Percentiles rank a stretch among this genome's conserved stretches.
Conservation (phyloP, 1,284 basidiomycete genomes). For the Filobasidium uniguttulatum region DNA sequence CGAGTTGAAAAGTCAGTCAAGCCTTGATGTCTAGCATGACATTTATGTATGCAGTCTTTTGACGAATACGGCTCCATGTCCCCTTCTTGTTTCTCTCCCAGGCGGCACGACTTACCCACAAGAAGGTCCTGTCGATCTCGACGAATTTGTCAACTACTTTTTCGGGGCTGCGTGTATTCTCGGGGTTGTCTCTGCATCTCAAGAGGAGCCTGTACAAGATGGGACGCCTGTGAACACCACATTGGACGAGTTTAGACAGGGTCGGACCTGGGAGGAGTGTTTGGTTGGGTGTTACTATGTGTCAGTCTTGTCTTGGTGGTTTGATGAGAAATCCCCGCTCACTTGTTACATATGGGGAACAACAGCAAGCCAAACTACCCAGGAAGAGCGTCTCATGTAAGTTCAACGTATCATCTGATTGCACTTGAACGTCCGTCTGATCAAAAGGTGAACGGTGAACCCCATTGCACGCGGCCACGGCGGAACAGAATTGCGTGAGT, state of each 20-base stretch:
- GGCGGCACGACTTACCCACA: slow-evolving; percentile 70
- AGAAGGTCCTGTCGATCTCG: slow-evolving; percentile 46
- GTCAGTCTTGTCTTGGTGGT: slow-evolving; percentile 25
- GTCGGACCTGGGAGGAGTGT: slow-evolving; percentile 51
- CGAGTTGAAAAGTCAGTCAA: slow-evolving; percentile 48
- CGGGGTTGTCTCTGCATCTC: slow-evolving; percentile 42
- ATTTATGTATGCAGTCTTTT: neutral
- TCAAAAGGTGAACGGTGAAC: no score
- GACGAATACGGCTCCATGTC: no score
- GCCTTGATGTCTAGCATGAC: no score
- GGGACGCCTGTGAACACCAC: slow-evolving; percentile 5
- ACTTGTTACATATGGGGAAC: no score
- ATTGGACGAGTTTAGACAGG: slow-evolving; percentile 41
- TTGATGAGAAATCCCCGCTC: no score
- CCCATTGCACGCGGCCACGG: no score
- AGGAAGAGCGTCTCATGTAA: slow-evolving; percentile 78
- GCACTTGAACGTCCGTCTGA: no score
- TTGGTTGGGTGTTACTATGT: slow-evolving; percentile 74
- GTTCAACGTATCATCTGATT: no score
- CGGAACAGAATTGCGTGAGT: no score
- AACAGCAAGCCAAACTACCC: slow-evolving; percentile 84
- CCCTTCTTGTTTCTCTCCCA: slow-evolving; percentile 9
- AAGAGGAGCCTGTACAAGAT: slow-evolving; percentile 23
- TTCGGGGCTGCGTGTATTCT: slow-evolving; percentile 64
- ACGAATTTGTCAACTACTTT: slow-evolving; percentile 51